phyloP scores from a whole-genome alignment of 1,284 basidiomycete species.

The Ceratobasidium papillatum region DNA sequence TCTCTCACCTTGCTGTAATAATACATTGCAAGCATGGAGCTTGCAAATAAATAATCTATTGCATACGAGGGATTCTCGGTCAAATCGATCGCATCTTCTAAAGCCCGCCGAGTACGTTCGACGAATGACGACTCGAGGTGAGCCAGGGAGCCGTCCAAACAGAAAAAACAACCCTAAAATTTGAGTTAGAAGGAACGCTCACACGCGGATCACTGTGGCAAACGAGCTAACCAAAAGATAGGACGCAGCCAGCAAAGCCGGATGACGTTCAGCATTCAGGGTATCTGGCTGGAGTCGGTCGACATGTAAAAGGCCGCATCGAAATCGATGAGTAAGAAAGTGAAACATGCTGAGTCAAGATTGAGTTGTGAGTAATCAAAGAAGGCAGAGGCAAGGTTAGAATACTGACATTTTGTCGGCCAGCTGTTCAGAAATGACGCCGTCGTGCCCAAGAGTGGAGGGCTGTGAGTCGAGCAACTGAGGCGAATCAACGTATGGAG shows the following conservation, averaged over 20 bases:
- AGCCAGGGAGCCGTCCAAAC: constrained; percentile 27
- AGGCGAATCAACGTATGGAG: constrained; percentile 8
- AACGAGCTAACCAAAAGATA: constrained; percentile 22
- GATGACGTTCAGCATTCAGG: constrained; percentile 31
- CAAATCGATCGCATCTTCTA: constrained; percentile 30
- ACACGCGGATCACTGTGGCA: background rate
- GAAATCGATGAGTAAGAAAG: constrained; percentile 36
- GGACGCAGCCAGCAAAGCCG: constrained; percentile 11
- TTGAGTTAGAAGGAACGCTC: background rate
- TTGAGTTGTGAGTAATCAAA: constrained; percentile 15
- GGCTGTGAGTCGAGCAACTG: constrained; percentile 25
- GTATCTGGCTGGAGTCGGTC: constrained; percentile 27
- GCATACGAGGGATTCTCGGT: constrained; percentile 23
- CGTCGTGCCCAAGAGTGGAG: constrained; percentile 8
- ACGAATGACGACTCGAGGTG: constrained; percentile 29
- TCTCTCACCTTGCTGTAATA: constrained; percentile 14
- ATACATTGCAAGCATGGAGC: constrained; percentile 25
- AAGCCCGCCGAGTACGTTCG: constrained; percentile 27
- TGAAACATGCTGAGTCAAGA: constrained; percentile 29
- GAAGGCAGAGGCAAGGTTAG: background rate
- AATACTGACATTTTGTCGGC: constrained; percentile 19
- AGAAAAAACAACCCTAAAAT: constrained; percentile 31
- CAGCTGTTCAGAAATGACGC: constrained; percentile 8
- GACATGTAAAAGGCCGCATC: constrained; percentile 27
- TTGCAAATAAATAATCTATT: constrained; percentile 33